These are phyloP conservation scores for Malus sieversii DNA, from an alignment of 306 rosid species.

Conservation along the genomic window DNA sequence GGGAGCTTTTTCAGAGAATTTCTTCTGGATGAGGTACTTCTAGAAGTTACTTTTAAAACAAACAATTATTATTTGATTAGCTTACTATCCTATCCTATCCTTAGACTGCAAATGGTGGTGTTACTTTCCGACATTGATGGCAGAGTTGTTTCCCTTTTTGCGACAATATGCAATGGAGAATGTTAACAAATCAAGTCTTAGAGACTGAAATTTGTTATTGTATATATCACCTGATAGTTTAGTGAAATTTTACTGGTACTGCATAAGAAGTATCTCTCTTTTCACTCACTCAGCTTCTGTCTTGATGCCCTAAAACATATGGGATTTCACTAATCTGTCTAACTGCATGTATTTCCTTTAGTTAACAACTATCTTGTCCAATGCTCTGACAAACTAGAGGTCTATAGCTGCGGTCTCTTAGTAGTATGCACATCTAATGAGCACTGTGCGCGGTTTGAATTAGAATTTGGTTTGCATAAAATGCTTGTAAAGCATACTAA, in stretches of 20 bases:
- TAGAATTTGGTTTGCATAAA: not conserved
- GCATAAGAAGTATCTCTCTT: no score
- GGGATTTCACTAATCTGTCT: not conserved
- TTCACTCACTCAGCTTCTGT: not conserved
- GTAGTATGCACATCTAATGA: not conserved
- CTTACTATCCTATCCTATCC: not conserved
- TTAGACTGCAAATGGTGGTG: not conserved
- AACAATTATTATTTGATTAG: not conserved
- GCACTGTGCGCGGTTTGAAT: not conserved
- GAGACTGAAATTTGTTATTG: no score
- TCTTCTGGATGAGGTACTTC: constrained; percentile 90
- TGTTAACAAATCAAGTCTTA: no score
- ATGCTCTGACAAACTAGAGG: not conserved
- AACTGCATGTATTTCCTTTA: not conserved
- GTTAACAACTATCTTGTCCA: not conserved
- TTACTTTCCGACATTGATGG: not conserved
- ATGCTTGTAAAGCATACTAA: not conserved
- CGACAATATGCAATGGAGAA: no score
- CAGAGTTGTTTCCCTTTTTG: no score
- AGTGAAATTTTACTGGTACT: no score
- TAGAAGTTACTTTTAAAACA: constrained; percentile 14
- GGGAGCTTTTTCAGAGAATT: constrained; percentile 94
- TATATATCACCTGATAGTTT: no score
- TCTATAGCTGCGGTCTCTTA: not conserved
- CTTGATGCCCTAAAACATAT: not conserved